phyloP scores from a whole-genome alignment of 805 yeast genomes.

The Saccharomyces eubayanus region DNA sequence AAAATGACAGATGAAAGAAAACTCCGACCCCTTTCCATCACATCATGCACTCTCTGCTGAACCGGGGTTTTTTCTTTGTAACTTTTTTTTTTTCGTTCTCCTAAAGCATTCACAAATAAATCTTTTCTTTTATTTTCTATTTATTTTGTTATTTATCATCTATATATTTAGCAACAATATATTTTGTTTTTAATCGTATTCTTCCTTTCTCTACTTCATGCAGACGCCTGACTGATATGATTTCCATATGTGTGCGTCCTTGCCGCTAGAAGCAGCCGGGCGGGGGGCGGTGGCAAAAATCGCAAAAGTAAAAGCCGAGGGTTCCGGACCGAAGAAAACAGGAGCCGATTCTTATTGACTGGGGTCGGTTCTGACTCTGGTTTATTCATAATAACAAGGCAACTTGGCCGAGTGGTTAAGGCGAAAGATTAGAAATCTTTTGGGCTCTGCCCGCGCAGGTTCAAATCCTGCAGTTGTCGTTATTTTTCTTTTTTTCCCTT shows the following conservation, averaged over 20 bases:
- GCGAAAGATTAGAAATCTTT: conserved; percentile 51
- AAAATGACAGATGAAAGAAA: neutral
- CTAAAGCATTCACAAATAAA: conserved; percentile 1
- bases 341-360: too few species aligned
- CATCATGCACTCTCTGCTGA: neutral
- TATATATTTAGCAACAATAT: neutral
- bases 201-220: neutral
- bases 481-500: conserved; percentile 14
- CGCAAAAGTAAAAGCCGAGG: too few species aligned
- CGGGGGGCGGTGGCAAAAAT: too few species aligned
- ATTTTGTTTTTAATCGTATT: neutral
- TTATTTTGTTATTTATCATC: neutral
- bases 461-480: conserved; percentile 64
- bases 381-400: conserved; percentile 21
- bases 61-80: neutral
- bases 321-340: too few species aligned
- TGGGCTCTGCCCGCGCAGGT: conserved; percentile 50
- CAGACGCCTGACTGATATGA: neutral
- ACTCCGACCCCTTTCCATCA: neutral
- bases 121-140: neutral
- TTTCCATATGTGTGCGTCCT: neutral
- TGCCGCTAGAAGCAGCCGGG: too few species aligned
- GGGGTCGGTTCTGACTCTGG: too few species aligned
- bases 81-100: neutral
- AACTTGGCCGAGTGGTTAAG: conserved; percentile 56